phyloP scores from a whole-genome alignment of 371 early-diverging fungal species.

The Coemansia sp. region DNA sequence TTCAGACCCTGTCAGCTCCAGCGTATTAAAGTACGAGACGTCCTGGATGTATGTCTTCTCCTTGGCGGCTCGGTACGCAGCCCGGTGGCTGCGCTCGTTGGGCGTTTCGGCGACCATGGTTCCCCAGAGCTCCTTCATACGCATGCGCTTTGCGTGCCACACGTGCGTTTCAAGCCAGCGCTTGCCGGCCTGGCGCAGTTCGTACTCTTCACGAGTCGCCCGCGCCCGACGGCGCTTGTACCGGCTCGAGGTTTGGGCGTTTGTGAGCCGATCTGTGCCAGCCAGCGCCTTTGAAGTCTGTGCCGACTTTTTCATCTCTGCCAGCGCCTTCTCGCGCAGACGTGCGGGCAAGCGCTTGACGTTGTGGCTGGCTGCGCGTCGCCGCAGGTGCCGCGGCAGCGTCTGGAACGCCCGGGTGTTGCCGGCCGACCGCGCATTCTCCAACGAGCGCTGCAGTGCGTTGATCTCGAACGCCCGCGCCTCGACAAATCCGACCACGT shows the following conservation, averaged over 20 bases:
- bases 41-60: conserved; percentile 75
- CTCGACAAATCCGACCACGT: conserved; percentile 57
- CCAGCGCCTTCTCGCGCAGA: conserved; percentile 68
- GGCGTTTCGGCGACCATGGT: conserved; percentile 63
- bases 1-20: conserved; percentile 67
- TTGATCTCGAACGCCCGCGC: conserved; percentile 80
- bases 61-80: conserved; percentile 74
- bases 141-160: conserved; percentile 97
- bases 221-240: conserved; percentile 49
- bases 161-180: conserved; percentile 97
- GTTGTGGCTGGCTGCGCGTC: conserved; percentile 91
- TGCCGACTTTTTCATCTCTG: conserved; percentile 60
- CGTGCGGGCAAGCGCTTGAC: conserved; percentile 79
- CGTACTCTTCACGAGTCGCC: conserved; percentile 50
- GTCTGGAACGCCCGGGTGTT: conserved; percentile 81
- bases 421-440: conserved; percentile 59
- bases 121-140: conserved; percentile 91
- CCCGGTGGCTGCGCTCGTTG: conserved; percentile 78
- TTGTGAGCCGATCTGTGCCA: conserved; percentile 39
- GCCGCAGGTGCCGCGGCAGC: conserved; percentile 83
- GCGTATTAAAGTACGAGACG: conserved; percentile 72
- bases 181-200: conserved; percentile 51
- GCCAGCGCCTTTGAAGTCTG: conserved; percentile 25
- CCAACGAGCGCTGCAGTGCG: conserved; percentile 72
- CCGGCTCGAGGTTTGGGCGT: conserved; percentile 51